A percentile compares a stretch with the other conserved stretches of the same genome.
These are phyloP conservation scores for Daldinia childiae DNA, from an alignment of 495 filamentous ascomycete species.

Conservation along the genomic window DNA sequence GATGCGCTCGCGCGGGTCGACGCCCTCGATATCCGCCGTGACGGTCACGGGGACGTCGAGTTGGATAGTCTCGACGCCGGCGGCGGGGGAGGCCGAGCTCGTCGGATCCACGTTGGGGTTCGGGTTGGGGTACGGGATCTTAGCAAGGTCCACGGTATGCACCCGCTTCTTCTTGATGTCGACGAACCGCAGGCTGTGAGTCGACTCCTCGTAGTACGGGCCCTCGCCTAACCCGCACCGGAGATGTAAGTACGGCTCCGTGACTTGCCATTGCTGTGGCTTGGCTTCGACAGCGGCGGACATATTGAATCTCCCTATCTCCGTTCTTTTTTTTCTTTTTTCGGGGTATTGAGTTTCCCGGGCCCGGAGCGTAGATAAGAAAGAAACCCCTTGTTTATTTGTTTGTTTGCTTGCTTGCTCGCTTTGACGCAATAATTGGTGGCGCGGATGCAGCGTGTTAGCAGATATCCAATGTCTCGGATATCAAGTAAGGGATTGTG, in stretches of 20 bases:
- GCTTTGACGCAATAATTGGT: background rate
- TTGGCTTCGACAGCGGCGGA: constrained; percentile 3
- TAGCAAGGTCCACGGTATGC: constrained; percentile 74
- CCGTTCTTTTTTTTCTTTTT: background rate
- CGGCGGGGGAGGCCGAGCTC: constrained; percentile 65
- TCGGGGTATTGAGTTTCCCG: background rate
- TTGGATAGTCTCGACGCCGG: constrained; percentile 66
- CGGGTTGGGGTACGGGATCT: constrained; percentile 63
- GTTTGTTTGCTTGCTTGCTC: constrained; percentile 8
- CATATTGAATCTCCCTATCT: constrained; percentile 10
- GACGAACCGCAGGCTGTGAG: constrained; percentile 82
- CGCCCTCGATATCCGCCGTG: constrained; percentile 82
- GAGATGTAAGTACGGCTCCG: constrained; percentile 77
- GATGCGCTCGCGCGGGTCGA: constrained; percentile 69
- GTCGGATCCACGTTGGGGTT: constrained; percentile 61
- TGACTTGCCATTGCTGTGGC: constrained; percentile 54
- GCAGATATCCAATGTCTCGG: constrained; percentile 23
- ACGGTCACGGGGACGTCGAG: constrained; percentile 77
- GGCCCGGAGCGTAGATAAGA: background rate
- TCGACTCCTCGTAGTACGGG: constrained; percentile 76
- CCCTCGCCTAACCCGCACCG: constrained; percentile 83
- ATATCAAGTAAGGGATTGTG: constrained; percentile 16
- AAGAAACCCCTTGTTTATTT: constrained; percentile 10
- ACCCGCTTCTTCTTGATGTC: constrained; percentile 85
- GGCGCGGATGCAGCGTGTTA: constrained; percentile 3